Base-by-base conservation (phyloP, 306 rosid genomes). In the Prinsepia uniflora region DNA sequence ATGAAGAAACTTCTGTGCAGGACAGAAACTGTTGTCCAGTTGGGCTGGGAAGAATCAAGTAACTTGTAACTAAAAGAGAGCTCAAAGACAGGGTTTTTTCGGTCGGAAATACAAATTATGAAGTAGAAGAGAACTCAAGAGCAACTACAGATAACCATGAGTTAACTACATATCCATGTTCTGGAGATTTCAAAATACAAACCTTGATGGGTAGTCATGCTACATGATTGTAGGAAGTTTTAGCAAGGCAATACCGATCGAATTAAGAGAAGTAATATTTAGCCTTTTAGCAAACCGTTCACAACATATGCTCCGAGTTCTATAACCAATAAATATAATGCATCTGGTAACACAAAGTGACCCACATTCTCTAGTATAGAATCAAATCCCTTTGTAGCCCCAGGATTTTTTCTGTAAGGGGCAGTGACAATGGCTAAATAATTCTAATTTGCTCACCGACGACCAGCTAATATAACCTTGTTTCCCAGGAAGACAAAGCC, bases 11-110 rank as follows among this genome's bases (percentile, higher is more conserved):
- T 58, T 91, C 97, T 76, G 83, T 87, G 83, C 93, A 87, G 72
- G 91, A 76, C 34, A 89, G 42, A 76, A 91, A 91, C n/a, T 89
- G 96, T 78, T 85, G 80, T 76, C 97, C 97, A 53, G 80, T 79
- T 47, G 97, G 97, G 88, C 97, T 91, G 90, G 24, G 60, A 54
- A 78, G 59, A n/a, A 72, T 67, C 78, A 82, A 78, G 69, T 34
- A 55, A 70, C 55, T 72, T 5, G 56, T 76, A 72, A 47, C 59
- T 70, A 20, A 56, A 14, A 42, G 58, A 17, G 34, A 14, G 30
- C 15, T 68, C 19, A 55, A 67, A 6, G 15, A 30, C 40, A 41
- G 63, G 8, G 18, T 34, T 15, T 24, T 24, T 24, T 24, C 2
- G 4, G 43, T 48, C 8, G 30, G 13, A 70, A 46, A 8, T 57